Conservation (phyloP, 208 protist genomes). For the Trypanosoma vivax region DNA sequence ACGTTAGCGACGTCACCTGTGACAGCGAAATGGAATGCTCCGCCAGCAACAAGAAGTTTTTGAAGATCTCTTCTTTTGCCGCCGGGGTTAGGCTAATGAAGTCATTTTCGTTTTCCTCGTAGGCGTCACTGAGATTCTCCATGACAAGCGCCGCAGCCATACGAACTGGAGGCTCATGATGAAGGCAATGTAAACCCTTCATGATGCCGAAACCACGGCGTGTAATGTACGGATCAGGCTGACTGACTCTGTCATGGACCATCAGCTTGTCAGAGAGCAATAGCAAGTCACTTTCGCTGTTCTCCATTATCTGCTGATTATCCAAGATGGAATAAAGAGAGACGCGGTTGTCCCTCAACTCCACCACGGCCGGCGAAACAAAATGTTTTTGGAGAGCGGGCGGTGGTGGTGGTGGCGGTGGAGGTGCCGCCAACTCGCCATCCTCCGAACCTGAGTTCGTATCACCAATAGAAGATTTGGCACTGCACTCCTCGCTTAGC, state of each 20-base stretch:
- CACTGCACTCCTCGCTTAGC: too few relatives aligned
- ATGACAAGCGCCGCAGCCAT: conserved; percentile 14
- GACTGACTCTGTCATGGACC: not conserved
- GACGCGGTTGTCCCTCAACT: conserved; percentile 8
- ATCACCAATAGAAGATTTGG: too few relatives aligned
- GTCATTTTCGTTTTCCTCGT: conserved; percentile 1
- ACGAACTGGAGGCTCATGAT: conserved; percentile 5
- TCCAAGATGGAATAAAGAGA: conserved; percentile 6
- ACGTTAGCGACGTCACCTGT: conserved; percentile 16
- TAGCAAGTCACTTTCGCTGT: not conserved
- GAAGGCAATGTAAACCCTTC: not conserved
- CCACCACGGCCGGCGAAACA: conserved; percentile 14
- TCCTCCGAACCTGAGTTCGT: too few relatives aligned
- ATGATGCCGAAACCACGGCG: conserved; percentile 1
- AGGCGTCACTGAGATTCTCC: conserved; percentile 14
- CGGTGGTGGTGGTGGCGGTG: not conserved
- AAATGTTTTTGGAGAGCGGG: too few relatives aligned
- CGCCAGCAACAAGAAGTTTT: conserved; percentile 9
- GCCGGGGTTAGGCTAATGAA: conserved; percentile 9
- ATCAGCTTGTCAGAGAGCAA: not conserved
- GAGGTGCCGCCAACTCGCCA: not conserved
- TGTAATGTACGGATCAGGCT: conserved; percentile 6
- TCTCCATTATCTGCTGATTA: not conserved
- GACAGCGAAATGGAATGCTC: conserved; percentile 7
- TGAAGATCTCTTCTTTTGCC: conserved; percentile 6